Evolutionary conservation across 768 basidiomycete species (phyloP).

Genomic region (Termitomyces heimii): DNA sequence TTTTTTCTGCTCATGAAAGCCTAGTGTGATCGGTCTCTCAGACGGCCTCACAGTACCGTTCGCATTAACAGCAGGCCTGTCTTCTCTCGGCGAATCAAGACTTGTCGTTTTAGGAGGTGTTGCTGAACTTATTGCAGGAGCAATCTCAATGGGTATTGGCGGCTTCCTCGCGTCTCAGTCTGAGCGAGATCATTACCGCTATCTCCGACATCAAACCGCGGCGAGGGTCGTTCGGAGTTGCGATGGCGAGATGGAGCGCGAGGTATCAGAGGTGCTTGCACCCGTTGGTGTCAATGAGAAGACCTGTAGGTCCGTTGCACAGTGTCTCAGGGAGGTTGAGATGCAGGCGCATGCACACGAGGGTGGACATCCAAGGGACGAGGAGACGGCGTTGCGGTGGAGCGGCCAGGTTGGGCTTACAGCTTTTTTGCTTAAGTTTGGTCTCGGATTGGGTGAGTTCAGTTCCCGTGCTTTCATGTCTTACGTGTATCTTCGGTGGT

Average conservation of each 20-base stretch:
- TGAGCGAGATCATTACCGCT: constrained; percentile 92
- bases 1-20: background rate
- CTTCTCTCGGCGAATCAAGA: constrained; percentile 81
- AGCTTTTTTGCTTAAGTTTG: constrained; percentile 92
- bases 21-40: constrained; percentile 82
- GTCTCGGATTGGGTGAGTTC: constrained; percentile 78
- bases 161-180: constrained; percentile 97
- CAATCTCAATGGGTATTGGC: constrained; percentile 97
- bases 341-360: constrained; percentile 21
- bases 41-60: constrained; percentile 92
- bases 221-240: constrained; percentile 86
- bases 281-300: constrained; percentile 86
- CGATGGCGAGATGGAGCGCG: constrained; percentile 93
- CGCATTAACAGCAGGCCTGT: constrained; percentile 84
- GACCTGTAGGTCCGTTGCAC: constrained; percentile 73
- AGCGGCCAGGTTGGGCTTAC: constrained; percentile 82
- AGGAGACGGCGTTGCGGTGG: constrained; percentile 61
- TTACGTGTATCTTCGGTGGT: background rate
- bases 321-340: constrained; percentile 51
- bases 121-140: constrained; percentile 94
- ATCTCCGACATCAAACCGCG: constrained; percentile 66
- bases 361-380: constrained; percentile 29
- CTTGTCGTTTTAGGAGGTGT: constrained; percentile 94
- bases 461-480: background rate
- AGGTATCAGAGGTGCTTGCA: constrained; percentile 82